Evolutionary conservation across 129 eudicot species (phyloP), one percentile per base, ranked within the genome.

Genomic region (Arctium lappa): DNA sequence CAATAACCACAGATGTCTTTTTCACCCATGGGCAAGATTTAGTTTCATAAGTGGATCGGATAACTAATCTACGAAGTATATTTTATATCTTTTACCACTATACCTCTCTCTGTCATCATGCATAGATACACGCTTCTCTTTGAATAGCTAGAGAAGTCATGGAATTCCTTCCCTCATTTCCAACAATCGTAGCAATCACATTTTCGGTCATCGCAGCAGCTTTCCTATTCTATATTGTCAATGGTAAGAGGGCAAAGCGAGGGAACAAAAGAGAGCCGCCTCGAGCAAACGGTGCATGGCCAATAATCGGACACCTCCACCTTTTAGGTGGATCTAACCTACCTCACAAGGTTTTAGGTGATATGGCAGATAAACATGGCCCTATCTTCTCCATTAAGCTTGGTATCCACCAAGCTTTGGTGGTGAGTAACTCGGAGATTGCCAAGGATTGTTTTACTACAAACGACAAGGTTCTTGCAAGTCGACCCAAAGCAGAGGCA

Each of bases 251-350:
- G 68, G 29, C 27, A 60, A 60, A 16, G 29, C 4, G 13, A 16
- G 22, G 8, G 8, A 60, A 44, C 0, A 22, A 10, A 16, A 72
- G 3, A 34, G 46, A 8, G 50, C 40, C 84, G 22, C 84, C 84
- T 0, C 40, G 60, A 12, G 79, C 56, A 11, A 39, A 22, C 1
- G 68, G 68, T 2, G 68, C 68, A 60, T 60, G 68, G 68, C 68
- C 68, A 6, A 16, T 60, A 4, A 4, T 81, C 6, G 85, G 85
- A 11, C 85, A 81, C 46, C 16, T 73, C 30, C 85, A 39, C 27
- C 74, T 81, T 7, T 38, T 81, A 5, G 65, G 70, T 16, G 53
- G 85, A 69, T 22, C 79, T 53, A 6, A 32, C 4, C 65, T 69
- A 4, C 86, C 71, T 16, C 86, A 82, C 70, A 40, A 10, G 6